Base-by-base conservation (phyloP, 306 rosid genomes). In the Cucumis melo region DNA sequence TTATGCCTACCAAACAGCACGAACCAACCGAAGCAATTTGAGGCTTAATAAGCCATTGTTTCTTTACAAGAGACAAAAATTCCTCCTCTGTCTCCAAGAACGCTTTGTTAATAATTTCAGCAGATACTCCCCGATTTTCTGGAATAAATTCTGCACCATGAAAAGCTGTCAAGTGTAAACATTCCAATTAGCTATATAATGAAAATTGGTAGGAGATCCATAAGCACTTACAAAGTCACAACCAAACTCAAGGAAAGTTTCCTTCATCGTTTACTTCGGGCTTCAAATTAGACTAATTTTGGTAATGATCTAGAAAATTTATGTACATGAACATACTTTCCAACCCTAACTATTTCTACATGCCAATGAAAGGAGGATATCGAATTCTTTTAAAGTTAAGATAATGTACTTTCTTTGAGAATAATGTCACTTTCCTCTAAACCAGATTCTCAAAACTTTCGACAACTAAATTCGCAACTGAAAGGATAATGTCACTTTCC, bases 81-180 rank as follows among this genome's bases (percentile, higher is more conserved):
- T 92, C 97, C 78, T 95, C 96, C 79, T 95, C 99, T 7, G 99
- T 95, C 75, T 82, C 97, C 86, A 89, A 75, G 78, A 92, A 95
- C 56, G 97, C 96, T 82, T 88, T 92, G 32, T 67, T 87, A 82
- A 95, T 92, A 73, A 89, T 96, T 54, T 92, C 92, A 21, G 92
- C 87, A 39, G 99, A 95, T 92, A 95, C 81, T 67, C 87, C 98
- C 50, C 74, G 84, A 81, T 84, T 87, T 82, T 89, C 98, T 60
- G 90, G 82, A 21, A 89, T 75, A 80, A 90, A 90, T 76, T 89
- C 98, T 95, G 95, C 91, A 85, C 79, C 84, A 82, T 78, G 85
- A 86, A 82, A 78, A 84, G 70, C 85, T 62, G 81, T 81, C 83
- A 75, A 82, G 85, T 86, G 87, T 80, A 85, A 84, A 84, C 71